These are phyloP conservation scores for Peltaster fructicola DNA, from an alignment of 2,329 filamentous ascomycete genomes.

Conservation along the genomic window DNA sequence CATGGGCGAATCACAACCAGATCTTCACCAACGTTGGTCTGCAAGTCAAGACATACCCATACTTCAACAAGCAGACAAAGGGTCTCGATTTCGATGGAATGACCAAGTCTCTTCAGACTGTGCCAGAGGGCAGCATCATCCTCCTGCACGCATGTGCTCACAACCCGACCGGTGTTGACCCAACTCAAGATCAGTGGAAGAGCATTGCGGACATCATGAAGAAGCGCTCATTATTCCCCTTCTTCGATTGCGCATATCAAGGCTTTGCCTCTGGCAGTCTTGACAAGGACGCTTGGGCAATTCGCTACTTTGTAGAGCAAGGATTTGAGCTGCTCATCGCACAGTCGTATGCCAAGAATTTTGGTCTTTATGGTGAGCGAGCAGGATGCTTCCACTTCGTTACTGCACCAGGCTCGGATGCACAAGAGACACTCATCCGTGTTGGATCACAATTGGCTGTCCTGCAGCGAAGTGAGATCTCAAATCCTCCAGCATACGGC, in stretches of 20 bases:
- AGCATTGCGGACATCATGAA: slow-evolving; percentile 65
- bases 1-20: slow-evolving; percentile 97
- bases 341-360: slow-evolving; percentile 38
- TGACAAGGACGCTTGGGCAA: slow-evolving; percentile 69
- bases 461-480: slow-evolving; percentile 92
- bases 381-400: slow-evolving; percentile 94
- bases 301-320: slow-evolving; percentile 83
- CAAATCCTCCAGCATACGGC: slow-evolving; percentile 87
- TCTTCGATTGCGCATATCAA: slow-evolving; percentile 97
- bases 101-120: slow-evolving; percentile 50
- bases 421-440: slow-evolving; percentile 39
- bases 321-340: slow-evolving; percentile 52
- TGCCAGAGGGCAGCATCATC: slow-evolving; percentile 67
- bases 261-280: slow-evolving; percentile 91
- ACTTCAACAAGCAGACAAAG: slow-evolving; percentile 78
- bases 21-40: slow-evolving; percentile 88
- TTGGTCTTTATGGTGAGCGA: slow-evolving; percentile 85
- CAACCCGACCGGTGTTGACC: slow-evolving; percentile 95
- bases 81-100: slow-evolving; percentile 87
- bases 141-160: slow-evolving; percentile 91
- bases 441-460: slow-evolving; percentile 82
- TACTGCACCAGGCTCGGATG: slow-evolving; percentile 51
- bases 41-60: slow-evolving; percentile 67
- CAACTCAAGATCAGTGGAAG: slow-evolving; percentile 85
- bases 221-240: slow-evolving; percentile 75